Conservation (phyloP, 257 asterid genomes). For the Leptodermis oblonga region DNA sequence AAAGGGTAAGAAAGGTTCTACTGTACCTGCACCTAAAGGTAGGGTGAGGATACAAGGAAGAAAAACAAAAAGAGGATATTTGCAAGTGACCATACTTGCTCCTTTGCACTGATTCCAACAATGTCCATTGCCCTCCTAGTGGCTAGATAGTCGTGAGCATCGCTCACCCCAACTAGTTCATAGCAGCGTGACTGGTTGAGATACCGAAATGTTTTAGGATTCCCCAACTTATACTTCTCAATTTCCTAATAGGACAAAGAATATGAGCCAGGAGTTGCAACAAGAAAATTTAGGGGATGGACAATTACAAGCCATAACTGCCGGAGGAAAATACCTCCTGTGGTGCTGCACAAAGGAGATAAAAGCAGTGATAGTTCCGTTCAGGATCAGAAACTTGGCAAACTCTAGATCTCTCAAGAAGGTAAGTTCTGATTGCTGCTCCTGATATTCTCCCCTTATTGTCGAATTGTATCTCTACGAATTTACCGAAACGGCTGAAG, state of each 20-base stretch:
- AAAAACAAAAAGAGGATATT: background rate
- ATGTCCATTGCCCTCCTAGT: constrained; percentile 96
- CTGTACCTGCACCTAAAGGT: background rate
- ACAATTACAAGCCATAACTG: constrained; percentile 18
- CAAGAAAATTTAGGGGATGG: background rate
- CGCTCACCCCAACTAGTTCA: constrained; percentile 76
- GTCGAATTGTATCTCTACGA: constrained; percentile 97
- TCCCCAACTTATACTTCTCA: constrained; percentile 73
- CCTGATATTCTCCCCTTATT: constrained; percentile 98
- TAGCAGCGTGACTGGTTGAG: constrained; percentile 92
- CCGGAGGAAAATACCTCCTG: constrained; percentile 56
- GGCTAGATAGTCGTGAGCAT: constrained; percentile 88
- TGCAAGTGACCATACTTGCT: constrained; percentile 53
- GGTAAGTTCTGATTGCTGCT: constrained; percentile 97
- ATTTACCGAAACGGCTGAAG: constrained; percentile 97
- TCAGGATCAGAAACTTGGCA: constrained; percentile 97
- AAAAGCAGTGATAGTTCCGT: constrained; percentile 96
- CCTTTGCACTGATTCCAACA: constrained; percentile 85
- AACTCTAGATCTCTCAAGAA: constrained; percentile 97
- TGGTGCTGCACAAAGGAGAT: constrained; percentile 97
- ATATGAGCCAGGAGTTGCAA: constrained; percentile 19
- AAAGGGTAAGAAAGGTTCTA: constrained; percentile 6
- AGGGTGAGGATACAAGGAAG: background rate
- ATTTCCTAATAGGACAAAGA: constrained; percentile 57
- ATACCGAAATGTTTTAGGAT: constrained; percentile 84